Base-by-base conservation (phyloP, 2,329 filamentous ascomycete genomes). In the Cytospora piceae region DNA sequence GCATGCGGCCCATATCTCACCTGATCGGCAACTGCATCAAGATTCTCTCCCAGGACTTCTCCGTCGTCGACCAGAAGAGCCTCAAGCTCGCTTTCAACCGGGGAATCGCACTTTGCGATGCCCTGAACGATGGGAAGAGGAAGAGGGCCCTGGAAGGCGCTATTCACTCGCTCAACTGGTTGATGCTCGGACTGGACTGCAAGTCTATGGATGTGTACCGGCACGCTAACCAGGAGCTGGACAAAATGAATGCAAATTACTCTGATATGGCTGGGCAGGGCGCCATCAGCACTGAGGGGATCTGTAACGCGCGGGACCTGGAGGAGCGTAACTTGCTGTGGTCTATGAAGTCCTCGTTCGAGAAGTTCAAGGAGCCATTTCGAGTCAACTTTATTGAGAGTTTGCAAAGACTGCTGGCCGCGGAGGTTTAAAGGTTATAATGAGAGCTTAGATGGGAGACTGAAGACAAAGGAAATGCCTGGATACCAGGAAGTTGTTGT, bases 71-170 rank as follows among this genome's bases (percentile, higher is more conserved):
- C 53, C 52, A 39, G 12, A 49, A 37, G 37, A 46, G 27, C 3
- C 65, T 67, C 53, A 54, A 9, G 14, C 20, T 49, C 29, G 58
- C 32, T 12, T 53, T 67, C 34, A 27, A 46, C 46, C 53, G 29
- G 20, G 53, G 32, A 17, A 46, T 61, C 17, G 61, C 58, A 22
- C 65, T 67, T 20, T 67, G 65, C 53, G 61, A 67, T n/a, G 65
- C 65, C 5, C 14, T 67, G 20, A 20, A 56, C 9, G 61, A 67
- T 63, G 22, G 20, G 0, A 34, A 39, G 4, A 59, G 62, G 42
- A 51, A 42, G 29, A 22, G 17, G 12, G 61, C 57, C 3, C 17
- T 67, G 17, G 52, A 54, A 32, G n/a, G 32, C 42, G 58, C 65
- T 5, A 22, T 53, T 8, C 15, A 55, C 4, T 34, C 58, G 32